Evolutionary conservation across 495 filamentous ascomycete genomes (phyloP), one percentile per base, ranked within the genome.

Genomic region (Cercophora sp.): DNA sequence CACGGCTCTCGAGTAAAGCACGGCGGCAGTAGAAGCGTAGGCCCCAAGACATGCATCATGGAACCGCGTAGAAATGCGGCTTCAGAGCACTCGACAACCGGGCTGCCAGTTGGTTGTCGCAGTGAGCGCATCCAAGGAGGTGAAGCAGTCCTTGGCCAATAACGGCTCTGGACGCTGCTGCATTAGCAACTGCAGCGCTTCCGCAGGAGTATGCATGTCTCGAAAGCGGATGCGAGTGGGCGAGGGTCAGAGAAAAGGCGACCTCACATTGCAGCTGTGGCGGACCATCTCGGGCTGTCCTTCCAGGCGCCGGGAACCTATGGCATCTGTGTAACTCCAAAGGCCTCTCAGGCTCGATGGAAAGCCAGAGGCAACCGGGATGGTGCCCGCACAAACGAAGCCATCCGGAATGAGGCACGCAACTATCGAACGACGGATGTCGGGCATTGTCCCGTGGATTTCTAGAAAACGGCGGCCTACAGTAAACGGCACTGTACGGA

Each of bases 141-240:
- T 46, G 8, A 18, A 23, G 22, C 26, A 37, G 11, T 36, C n/a
- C 29, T 35, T 25, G 32, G 49, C 59, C 59, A 62, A 62, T 62
- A 32, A n/a, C 46, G 47, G 52, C 43, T 27, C 27, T 36, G 20
- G 43, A 48, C 16, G 8, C 26, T 41, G 51, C 32, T 52, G 51
- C 58, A 61, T 49, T 51, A 49, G 43, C 13, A 29, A 31, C 52
- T 31, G 50, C 54, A 63, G 60, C 56, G 50, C 60, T 57, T 57
- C 57, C 36, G 57, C 58, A 61, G 54, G 54, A 57, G 26, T 18
- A 31, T 59, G 60, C 52, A 62, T 62, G 60, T 62, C 60, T 62
- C 56, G 59, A 37, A 52, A 53, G 42, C 45, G 36, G 41, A 39
- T 45, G 52, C 57, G 27, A 55, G 16, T 52, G 41, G 42, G n/a